Evolutionary conservation across 805 yeast genomes (phyloP), one percentile per base, ranked within the genome.

Genomic region (Candida piceae): DNA sequence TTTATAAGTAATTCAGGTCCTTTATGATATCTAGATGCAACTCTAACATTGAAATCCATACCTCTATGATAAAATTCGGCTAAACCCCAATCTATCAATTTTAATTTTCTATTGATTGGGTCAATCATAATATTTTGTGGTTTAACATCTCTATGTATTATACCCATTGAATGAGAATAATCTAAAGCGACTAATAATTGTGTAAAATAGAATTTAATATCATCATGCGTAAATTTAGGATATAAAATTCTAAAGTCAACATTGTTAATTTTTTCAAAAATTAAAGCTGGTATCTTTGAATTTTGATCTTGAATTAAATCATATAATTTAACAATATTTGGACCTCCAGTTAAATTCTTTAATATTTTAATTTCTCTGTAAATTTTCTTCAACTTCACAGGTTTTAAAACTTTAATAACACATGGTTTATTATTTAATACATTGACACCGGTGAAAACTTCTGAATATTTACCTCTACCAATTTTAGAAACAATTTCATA

Each of bases 121-220:
- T 88, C 95, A 49, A 87, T 87, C 95, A 87, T 87, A 30, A 87
- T 86, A 55, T 87, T 87, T 60, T 87, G 96, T 9, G 96, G 96
- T 58, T 87, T 87, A 34, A 87, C 96, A 62, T 87, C 96, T 57
- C 96, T 70, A 62, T 87, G 96, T 82, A 87, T 87, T 46, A 89
- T 86, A 25, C 97, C 97, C 81, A 84, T 84, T 5, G 94, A 83
- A 64, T 89, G 97, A 37, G 86, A 81, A 60, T 74, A 88, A 64
- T 89, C 94, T 45, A 89, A 70, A 0, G 96, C 96, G 39, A 69
- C 72, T 51, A 89, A 70, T 46, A 89, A 67, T 63, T 88, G 93
- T 46, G 70, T 78, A 76, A 89, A 85, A 63, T 89, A 89, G 63
- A 62, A 86, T 48, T 86, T 76, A 47, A 88, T 81, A 57, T 89